Evolutionary conservation across 768 basidiomycete species (phyloP).

Genomic region (Leccinellum luteum): DNA sequence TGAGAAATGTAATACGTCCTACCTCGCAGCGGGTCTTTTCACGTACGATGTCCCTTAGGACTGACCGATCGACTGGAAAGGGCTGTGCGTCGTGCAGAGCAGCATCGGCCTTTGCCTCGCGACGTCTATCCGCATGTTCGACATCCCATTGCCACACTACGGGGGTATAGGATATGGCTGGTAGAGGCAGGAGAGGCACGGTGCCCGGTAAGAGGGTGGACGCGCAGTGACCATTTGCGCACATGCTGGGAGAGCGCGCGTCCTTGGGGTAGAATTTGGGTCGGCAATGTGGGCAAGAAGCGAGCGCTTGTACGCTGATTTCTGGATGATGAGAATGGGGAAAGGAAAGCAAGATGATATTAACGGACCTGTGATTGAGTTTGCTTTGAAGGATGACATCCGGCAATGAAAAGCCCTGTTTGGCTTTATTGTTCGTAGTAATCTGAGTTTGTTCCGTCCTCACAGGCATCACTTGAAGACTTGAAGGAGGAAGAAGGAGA

Average conservation of each 20-base stretch:
- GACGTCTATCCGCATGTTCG: constrained; percentile 68
- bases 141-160: constrained; percentile 69
- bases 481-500: neutral
- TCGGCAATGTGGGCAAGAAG: neutral
- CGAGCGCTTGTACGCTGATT: neutral
- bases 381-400: constrained; percentile 8
- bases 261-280: neutral
- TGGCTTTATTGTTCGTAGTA: constrained; percentile 25
- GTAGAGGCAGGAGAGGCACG: constrained; percentile 14
- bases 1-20: constrained; percentile 68
- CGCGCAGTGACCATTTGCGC: neutral
- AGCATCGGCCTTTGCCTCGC: constrained; percentile 62
- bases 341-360: neutral
- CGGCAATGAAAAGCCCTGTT: constrained; percentile 21
- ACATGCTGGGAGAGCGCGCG: constrained; percentile 11
- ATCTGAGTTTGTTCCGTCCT: constrained; percentile 3
- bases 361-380: constrained; percentile 19
- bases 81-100: constrained; percentile 59
- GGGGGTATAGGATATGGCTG: constrained; percentile 6
- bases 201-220: constrained; percentile 20
- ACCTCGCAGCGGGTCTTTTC: constrained; percentile 68
- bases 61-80: constrained; percentile 72
- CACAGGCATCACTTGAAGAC: neutral
- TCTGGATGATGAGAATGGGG: neutral
- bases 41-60: constrained; percentile 74